Evolutionary conservation across 2,329 filamentous ascomycete species (phyloP), one percentile per base, ranked within the genome.

Genomic region (Fusarium sp.): DNA sequence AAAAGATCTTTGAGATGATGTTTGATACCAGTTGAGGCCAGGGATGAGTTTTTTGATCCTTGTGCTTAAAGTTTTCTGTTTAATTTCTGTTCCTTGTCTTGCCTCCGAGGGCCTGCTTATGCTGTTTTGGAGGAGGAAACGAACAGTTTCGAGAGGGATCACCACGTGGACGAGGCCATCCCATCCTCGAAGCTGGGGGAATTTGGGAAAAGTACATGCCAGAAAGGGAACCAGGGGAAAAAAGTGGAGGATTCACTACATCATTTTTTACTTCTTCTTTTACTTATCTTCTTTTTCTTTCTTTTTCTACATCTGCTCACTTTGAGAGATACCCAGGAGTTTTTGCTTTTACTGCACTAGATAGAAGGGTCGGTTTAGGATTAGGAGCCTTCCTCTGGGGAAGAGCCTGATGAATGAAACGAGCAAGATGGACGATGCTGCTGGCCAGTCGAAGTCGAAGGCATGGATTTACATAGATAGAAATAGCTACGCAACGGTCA

Each of bases 301-400:
- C 59, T 73, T 63, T 61, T 66, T 56, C 54, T 68, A 69, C 65
- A 74, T 78, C 74, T 77, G 72, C 75, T 77, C 75, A 77, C 72
- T 66, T 66, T 77, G 76, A 75, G 74, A 73, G 76, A 78, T 77
- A 78, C 76, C 76, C 75, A 77, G 70, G 76, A 77, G 76, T 78
- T 77, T 31, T 63, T 65, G 35, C 49, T 64, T 69, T 69, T 70
- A 58, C 62, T 72, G 69, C 61, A 74, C 72, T 78, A 78, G 76
- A 78, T 75, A 77, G 76, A 73, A 65, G 65, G 64, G 73, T 72
- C 51, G 70, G 71, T 69, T 68, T 70, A 71, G 70, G 73, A 73
- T 75, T 71, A 66, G 74, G 76, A 70, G 69, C 58, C 63, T 71
- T 77, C 62, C 58, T 51, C 33, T 69, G 31, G 54, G 55, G 63